A percentile compares a stretch with the other conserved stretches of the same genome.
phyloP scores from a whole-genome alignment of 108 stramenopile species.

The Stephanodiscus triporus region DNA sequence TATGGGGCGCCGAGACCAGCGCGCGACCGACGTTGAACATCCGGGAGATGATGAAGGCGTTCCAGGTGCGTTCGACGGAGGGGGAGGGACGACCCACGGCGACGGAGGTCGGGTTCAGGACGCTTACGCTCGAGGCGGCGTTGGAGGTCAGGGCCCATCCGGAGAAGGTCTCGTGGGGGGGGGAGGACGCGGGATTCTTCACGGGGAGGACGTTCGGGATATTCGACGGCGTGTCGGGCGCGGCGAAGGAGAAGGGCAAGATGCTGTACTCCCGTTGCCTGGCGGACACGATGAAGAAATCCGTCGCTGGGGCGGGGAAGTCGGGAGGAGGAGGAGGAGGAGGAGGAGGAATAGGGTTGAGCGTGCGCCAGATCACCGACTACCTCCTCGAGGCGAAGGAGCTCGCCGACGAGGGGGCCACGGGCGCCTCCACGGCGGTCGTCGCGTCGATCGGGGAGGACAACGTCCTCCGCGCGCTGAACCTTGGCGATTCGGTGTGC shows the following conservation, averaged over 20 bases:
- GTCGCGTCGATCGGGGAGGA: conserved; percentile 79
- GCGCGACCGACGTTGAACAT: conserved; percentile 47
- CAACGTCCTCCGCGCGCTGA: conserved; percentile 72
- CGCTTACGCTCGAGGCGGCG: conserved; percentile 53
- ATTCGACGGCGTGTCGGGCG: conserved; percentile 90
- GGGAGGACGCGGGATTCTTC: conserved; percentile 85
- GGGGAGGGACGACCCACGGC: conserved; percentile 16
- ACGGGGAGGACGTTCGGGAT: conserved; percentile 81
- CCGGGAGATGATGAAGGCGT: conserved; percentile 53
- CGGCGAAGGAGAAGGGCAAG: conserved; percentile 72
- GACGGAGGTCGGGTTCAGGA: conserved; percentile 28
- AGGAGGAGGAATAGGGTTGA: conserved; percentile 34
- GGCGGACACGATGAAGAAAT: conserved; percentile 67
- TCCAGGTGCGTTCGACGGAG: conserved; percentile 29
- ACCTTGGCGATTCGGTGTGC: conserved; percentile 82
- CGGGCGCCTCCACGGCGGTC: conserved; percentile 86
- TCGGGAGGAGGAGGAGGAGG: neutral
- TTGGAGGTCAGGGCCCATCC: conserved; percentile 79
- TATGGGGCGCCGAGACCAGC: conserved; percentile 49
- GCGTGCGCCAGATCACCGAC: conserved; percentile 62
- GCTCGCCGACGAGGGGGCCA: conserved; percentile 65
- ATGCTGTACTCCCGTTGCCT: conserved; percentile 77
- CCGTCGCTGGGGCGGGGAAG: conserved; percentile 15
- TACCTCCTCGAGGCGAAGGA: conserved; percentile 63
- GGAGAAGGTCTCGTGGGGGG: conserved; percentile 84